Evolutionary conservation across 2,329 filamentous ascomycete genomes (phyloP).

Genomic region (Monilinia vaccinii-corymbosi): DNA sequence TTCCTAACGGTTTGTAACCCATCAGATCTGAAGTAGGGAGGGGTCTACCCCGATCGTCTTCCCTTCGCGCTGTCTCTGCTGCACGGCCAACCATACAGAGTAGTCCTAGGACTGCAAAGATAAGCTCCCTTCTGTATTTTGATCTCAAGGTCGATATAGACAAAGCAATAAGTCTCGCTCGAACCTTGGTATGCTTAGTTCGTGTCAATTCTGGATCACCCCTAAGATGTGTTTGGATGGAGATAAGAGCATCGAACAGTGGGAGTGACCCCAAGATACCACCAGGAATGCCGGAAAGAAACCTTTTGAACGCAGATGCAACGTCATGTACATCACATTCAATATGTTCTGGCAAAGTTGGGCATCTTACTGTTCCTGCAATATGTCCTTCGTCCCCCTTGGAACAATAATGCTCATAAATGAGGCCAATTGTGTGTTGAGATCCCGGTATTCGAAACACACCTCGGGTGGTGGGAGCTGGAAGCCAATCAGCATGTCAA

Average conservation of each 20-base stretch:
- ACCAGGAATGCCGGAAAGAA: conserved; percentile 54
- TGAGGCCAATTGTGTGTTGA: conserved; percentile 39
- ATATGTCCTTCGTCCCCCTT: conserved; percentile 39
- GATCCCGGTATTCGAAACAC: conserved; percentile 58
- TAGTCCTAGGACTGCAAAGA: conserved; percentile 59
- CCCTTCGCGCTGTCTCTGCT: conserved; percentile 44
- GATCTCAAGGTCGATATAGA: conserved; percentile 52
- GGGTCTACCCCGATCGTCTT: conserved; percentile 43
- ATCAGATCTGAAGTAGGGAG: conserved; percentile 50
- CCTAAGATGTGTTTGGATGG: conserved; percentile 48
- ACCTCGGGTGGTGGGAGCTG: conserved; percentile 39
- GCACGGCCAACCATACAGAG: conserved; percentile 50
- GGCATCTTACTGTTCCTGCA: conserved; percentile 47
- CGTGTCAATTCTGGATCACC: conserved; percentile 42
- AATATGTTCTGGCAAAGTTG: conserved; percentile 52
- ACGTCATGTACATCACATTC: conserved; percentile 53
- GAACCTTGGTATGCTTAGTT: conserved; percentile 46
- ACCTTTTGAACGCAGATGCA: conserved; percentile 56
- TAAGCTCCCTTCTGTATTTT: conserved; percentile 50
- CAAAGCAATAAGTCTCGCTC: conserved; percentile 57
- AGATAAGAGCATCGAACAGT: conserved; percentile 53
- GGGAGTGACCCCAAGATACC: conserved; percentile 55
- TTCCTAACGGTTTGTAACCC: conserved; percentile 54
- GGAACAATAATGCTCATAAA: conserved; percentile 56
- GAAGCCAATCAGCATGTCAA: conserved; percentile 11